phyloP scores from a whole-genome alignment of 2,329 filamentous ascomycete genomes.

The Colletotrichum orchidophilum region DNA sequence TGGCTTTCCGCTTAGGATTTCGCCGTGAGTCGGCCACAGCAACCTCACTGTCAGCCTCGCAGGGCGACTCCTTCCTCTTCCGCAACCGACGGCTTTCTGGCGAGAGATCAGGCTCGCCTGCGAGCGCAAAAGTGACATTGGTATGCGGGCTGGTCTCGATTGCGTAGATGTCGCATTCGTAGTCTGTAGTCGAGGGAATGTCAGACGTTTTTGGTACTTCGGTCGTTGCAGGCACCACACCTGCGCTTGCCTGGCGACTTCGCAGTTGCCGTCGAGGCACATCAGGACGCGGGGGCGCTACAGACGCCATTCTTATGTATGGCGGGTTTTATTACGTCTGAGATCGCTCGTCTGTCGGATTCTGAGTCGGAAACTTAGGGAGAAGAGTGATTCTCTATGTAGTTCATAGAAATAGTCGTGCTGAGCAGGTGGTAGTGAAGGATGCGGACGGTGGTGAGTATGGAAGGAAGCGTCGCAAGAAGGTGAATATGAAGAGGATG shows the following conservation, averaged over 20 bases:
- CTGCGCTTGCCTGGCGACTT: constrained; percentile 14
- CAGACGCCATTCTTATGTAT: neutral
- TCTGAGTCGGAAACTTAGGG: neutral
- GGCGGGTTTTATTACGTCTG: neutral
- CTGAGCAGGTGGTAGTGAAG: neutral
- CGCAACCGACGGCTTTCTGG: neutral
- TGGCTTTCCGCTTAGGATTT: constrained; percentile 57
- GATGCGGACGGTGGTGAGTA: neutral
- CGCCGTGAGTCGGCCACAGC: constrained; percentile 39
- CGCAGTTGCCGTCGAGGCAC: constrained; percentile 1
- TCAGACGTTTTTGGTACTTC: neutral
- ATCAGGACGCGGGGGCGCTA: neutral
- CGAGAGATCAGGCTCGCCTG: neutral
- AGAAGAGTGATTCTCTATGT: neutral
- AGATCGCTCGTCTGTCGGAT: neutral
- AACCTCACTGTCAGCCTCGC: neutral
- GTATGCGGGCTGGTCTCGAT: neutral
- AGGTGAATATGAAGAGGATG: neutral
- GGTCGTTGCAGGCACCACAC: neutral
- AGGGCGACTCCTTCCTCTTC: constrained; percentile 26
- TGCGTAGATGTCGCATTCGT: neutral
- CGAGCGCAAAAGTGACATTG: neutral
- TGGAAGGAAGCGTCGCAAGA: neutral
- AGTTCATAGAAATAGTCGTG: neutral
- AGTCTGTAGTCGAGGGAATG: neutral